phyloP scores from a whole-genome alignment of 1,139 yeast genomes.

The Sugiyamaella novakii region DNA sequence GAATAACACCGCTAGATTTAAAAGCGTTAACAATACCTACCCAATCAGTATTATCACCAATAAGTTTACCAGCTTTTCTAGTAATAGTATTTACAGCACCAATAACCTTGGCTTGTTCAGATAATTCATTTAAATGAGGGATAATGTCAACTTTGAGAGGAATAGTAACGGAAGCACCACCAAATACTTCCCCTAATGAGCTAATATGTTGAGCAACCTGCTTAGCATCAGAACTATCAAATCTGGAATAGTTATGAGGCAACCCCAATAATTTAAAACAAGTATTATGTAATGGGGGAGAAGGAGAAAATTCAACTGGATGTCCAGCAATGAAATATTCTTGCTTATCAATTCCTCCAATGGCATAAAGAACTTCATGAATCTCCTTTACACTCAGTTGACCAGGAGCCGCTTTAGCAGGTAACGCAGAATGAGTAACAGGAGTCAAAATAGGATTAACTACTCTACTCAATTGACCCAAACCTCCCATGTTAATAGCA shows the following conservation, averaged over 20 bases:
- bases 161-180: slow-evolving; percentile 90
- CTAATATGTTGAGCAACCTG: slow-evolving; percentile 51
- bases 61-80: slow-evolving; percentile 56
- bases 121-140: slow-evolving; percentile 56
- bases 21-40: slow-evolving; percentile 78
- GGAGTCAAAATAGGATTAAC: slow-evolving; percentile 79
- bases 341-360: slow-evolving; percentile 63
- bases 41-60: slow-evolving; percentile 97
- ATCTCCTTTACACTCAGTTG: slow-evolving; percentile 61
- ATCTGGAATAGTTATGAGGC: slow-evolving; percentile 70
- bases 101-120: slow-evolving; percentile 71
- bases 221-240: slow-evolving; percentile 67
- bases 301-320: slow-evolving; percentile 83
- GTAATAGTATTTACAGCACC: slow-evolving; percentile 94
- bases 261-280: slow-evolving; percentile 71
- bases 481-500: slow-evolving; percentile 78
- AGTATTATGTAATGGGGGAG: slow-evolving; percentile 82
- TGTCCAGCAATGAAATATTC: slow-evolving; percentile 77
- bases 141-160: slow-evolving; percentile 83
- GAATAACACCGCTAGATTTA: slow-evolving; percentile 53
- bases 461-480: slow-evolving; percentile 79
- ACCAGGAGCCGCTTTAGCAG: slow-evolving; percentile 75
- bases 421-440: slow-evolving; percentile 67
- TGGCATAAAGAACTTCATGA: slow-evolving; percentile 56
- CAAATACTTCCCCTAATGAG: slow-evolving; percentile 60